phyloP scores from a whole-genome alignment of 495 filamentous ascomycete genomes.

The Annulohypoxylon moriforme region DNA sequence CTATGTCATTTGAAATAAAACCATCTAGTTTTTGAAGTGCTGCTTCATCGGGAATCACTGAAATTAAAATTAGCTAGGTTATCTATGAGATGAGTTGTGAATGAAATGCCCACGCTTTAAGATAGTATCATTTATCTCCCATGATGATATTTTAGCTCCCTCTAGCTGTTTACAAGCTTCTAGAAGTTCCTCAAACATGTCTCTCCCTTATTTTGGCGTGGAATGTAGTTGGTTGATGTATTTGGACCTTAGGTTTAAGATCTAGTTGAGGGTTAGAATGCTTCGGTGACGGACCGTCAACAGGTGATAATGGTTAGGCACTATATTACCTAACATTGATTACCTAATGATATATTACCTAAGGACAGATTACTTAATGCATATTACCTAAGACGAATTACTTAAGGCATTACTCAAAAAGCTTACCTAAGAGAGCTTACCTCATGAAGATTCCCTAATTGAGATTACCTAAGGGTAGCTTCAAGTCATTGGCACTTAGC shows the following conservation, averaged over 20 bases:
- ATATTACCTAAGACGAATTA: too few relatives aligned
- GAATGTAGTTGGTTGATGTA: neutral
- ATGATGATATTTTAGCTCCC: neutral
- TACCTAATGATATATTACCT: neutral
- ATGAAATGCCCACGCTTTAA: constrained; percentile 6
- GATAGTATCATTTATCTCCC: constrained; percentile 13
- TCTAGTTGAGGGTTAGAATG: constrained; percentile 2
- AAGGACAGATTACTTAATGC: too few relatives aligned
- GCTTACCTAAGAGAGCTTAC: too few relatives aligned
- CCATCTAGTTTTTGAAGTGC: constrained; percentile 4
- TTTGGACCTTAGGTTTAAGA: neutral
- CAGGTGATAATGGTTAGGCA: neutral
- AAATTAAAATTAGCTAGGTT: constrained; percentile 5
- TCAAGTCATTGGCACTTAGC: too few relatives aligned
- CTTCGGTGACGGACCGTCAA: neutral
- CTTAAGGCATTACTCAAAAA: too few relatives aligned
- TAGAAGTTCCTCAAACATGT: constrained; percentile 30
- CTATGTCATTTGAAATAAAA: neutral
- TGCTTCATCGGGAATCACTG: constrained; percentile 19
- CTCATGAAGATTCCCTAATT: too few relatives aligned
- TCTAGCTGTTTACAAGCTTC: constrained; percentile 17
- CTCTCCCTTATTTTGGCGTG: neutral
- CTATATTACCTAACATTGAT: neutral
- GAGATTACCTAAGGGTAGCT: too few relatives aligned
- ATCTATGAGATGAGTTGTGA: neutral